Evolutionary conservation across 176 grass and related monocot genomes (phyloP).

Genomic region (Avena eriantha): DNA sequence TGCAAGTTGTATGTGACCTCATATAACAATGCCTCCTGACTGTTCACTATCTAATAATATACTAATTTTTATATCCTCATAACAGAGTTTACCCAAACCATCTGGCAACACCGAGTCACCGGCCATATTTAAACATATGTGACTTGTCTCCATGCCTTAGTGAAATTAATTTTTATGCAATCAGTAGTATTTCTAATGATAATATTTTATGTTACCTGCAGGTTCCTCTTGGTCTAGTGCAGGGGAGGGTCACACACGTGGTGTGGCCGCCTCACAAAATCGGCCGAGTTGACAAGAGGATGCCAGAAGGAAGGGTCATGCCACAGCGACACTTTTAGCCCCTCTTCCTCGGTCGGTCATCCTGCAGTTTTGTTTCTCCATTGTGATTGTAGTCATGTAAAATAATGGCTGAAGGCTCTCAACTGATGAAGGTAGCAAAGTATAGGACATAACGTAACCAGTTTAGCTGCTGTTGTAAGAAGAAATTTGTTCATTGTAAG

Average conservation of each 20-base stretch:
- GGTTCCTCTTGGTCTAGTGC: slow-evolving; percentile 74
- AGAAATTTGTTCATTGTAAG: background rate
- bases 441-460: too few relatives aligned
- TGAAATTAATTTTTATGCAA: background rate
- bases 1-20: too few relatives aligned
- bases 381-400: background rate
- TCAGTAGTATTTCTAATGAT: background rate
- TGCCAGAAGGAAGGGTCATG: slow-evolving; percentile 52
- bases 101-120: too few relatives aligned
- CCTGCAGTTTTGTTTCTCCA: background rate
- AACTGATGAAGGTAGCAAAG: background rate
- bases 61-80: background rate
- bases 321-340: slow-evolving; percentile 26
- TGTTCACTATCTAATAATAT: background rate
- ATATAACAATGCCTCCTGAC: background rate
- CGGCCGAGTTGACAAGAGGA: slow-evolving; percentile 49
- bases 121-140: background rate
- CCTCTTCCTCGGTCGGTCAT: background rate
- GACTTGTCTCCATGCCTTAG: background rate
- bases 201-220: slow-evolving; percentile 37
- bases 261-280: slow-evolving; percentile 77
- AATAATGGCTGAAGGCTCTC: background rate
- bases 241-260: slow-evolving; percentile 60
- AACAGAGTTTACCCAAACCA: background rate
- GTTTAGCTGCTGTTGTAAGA: background rate